A percentile compares a stretch with the other conserved stretches of the same genome.
Evolutionary conservation across 768 basidiomycete genomes (phyloP).

Genomic region (Daedalea quercina): DNA sequence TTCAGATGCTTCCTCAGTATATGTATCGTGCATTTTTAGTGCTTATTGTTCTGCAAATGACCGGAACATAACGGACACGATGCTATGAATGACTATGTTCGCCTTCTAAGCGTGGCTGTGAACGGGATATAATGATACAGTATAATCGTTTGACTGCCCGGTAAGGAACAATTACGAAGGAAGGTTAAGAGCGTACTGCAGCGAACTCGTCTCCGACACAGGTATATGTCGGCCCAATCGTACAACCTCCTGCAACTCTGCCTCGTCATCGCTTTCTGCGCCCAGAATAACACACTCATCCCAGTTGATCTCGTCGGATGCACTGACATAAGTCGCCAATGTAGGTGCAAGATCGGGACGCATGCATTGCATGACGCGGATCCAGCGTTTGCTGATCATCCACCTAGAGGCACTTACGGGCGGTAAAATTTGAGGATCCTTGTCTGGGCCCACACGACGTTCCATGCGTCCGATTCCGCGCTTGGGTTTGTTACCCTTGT

Average conservation of each 20-base stretch:
- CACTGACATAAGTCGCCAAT: constrained; percentile 38
- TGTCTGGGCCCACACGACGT: constrained; percentile 46
- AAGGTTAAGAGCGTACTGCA: constrained; percentile 22
- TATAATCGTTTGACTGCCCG: not conserved
- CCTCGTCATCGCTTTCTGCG: constrained; percentile 44
- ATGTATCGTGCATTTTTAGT: no score
- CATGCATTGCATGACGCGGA: constrained; percentile 30
- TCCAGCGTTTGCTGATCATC: constrained; percentile 75
- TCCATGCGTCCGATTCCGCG: constrained; percentile 52
- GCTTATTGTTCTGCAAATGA: no score
- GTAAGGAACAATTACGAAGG: not conserved
- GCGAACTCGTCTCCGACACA: constrained; percentile 19
- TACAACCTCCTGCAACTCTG: not conserved
- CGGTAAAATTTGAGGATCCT: constrained; percentile 52
- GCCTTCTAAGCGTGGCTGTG: no score
- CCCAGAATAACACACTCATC: constrained; percentile 42
- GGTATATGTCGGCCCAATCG: constrained; percentile 7
- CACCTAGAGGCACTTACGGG: constrained; percentile 59
- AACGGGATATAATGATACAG: no score
- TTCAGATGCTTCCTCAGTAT: no score
- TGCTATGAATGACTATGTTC: no score
- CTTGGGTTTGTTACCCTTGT: constrained; percentile 40
- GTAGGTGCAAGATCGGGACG: constrained; percentile 42
- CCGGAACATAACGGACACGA: no score
- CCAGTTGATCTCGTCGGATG: constrained; percentile 47